A percentile compares a stretch with the other conserved stretches of the same genome.
phyloP scores from a whole-genome alignment of 495 filamentous ascomycete genomes.

The Saxophila tyrrhenica region DNA sequence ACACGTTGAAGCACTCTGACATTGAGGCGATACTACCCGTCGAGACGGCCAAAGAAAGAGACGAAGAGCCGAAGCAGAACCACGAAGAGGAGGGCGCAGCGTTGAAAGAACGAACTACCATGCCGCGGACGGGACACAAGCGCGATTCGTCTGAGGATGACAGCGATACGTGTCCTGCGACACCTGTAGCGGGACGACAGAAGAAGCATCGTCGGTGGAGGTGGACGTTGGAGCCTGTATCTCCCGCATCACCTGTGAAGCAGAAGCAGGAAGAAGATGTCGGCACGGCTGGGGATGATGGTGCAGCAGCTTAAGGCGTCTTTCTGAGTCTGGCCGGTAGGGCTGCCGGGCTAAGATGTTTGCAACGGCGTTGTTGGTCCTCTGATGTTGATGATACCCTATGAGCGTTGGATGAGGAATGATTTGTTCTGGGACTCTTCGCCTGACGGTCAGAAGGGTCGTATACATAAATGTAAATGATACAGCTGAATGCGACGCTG shows the following conservation, averaged over 20 bases:
- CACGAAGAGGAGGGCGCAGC: background rate
- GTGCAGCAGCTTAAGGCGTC: no score
- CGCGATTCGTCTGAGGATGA: conserved; percentile 35
- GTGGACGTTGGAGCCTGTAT: conserved; percentile 43
- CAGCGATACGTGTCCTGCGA: conserved; percentile 36
- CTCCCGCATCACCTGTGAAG: background rate
- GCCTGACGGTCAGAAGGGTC: no score
- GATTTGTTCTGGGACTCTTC: no score
- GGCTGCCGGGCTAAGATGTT: no score
- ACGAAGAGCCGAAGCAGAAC: background rate
- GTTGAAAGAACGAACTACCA: background rate
- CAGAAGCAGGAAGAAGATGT: background rate
- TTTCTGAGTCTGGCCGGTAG: no score
- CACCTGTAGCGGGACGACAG: conserved; percentile 37
- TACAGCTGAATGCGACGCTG: no score
- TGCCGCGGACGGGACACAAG: conserved; percentile 27
- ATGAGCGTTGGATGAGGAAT: background rate
- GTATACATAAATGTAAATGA: no score
- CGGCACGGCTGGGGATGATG: no score
- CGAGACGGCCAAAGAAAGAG: background rate
- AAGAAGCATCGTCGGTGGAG: conserved; percentile 46
- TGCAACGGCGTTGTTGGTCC: no score
- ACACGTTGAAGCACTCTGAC: conserved; percentile 43
- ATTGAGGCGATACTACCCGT: conserved; percentile 21
- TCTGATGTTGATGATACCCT: background rate